Evolutionary conservation across 2,329 filamentous ascomycete species (phyloP), one percentile per base, ranked within the genome.

Genomic region (Trichoderma sp.): DNA sequence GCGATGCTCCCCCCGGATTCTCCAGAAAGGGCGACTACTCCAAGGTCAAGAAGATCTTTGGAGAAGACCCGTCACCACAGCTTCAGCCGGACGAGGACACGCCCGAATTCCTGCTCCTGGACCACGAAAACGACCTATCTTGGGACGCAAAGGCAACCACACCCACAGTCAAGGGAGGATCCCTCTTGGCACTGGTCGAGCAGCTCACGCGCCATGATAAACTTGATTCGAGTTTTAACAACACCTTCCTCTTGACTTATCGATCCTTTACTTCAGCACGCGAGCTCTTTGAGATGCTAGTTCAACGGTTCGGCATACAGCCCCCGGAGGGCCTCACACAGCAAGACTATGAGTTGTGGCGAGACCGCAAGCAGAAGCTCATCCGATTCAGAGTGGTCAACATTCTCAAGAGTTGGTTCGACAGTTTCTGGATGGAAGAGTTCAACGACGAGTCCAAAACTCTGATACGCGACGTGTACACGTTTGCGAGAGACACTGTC

Each of bases 351-450:
- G 93, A 97, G 70, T 86, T 89, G 34, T 99, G 96, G 96, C 90
- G 93, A 43, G 94, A 97, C 79, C 91, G 91, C 79, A 99, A 99
- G 83, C 96, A 98, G 81, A 98, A 97, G 79, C 92, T 94, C 6
- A 98, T 98, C 73, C 90, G 96, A 43, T 97, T 99, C 84, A 91
- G 96, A 56, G 95, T 99, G 2, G 94, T 99, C 75, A 99, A 98
- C 78, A 98, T 98, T 74, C 84, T 99, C 62, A 98, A 98, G 86
- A 97, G 90, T 82, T 99, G 96, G 96, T 96, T 99, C 76, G 96
- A 98, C 79, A 95, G 92, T 77, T 98, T 96, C 81, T 99, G 96
- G 96, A 98, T 98, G 94, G 96, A 99, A 80, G 93, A 94, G 63
- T 91, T 92, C 74, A 95, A 91, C 78, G 93, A 95, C 66, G 91